These are phyloP conservation scores for Pseudogymnoascus sp. DNA, from an alignment of 2,329 filamentous ascomycete species.

Conservation along the genomic window DNA sequence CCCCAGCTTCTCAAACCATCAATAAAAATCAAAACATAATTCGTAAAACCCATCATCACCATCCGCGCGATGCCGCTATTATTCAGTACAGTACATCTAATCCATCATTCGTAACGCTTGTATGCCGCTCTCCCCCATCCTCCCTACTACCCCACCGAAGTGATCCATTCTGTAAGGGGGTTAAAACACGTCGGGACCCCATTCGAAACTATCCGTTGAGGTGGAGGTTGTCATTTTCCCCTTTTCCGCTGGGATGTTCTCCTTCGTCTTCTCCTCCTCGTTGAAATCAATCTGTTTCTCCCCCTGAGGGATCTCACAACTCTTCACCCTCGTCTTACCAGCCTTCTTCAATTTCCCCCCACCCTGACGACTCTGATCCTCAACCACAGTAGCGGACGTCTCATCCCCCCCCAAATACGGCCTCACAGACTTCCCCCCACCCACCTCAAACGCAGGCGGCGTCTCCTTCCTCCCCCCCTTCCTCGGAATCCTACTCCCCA, in stretches of 20 bases:
- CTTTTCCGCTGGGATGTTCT: background rate
- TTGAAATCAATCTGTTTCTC: background rate
- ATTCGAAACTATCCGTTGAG: background rate
- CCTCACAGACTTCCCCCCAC: no score
- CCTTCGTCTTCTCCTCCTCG: background rate
- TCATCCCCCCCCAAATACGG: no score
- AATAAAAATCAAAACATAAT: no score
- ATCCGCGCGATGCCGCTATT: no score
- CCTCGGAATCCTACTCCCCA: background rate
- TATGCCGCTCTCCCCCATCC: background rate
- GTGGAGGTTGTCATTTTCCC: background rate
- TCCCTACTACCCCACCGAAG: background rate
- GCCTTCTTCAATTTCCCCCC: background rate
- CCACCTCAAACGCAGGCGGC: background rate
- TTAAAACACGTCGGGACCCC: background rate
- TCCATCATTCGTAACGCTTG: no score
- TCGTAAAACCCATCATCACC: no score
- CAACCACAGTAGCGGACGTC: no score
- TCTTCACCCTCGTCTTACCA: background rate
- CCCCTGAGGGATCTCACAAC: background rate
- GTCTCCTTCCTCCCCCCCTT: background rate
- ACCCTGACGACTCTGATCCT: background rate
- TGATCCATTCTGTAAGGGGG: background rate
- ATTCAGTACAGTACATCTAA: no score
- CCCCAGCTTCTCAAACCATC: no score